These are phyloP conservation scores for Gilbertella persicaria DNA, from an alignment of 371 early-diverging fungal genomes.

Conservation along the genomic window DNA sequence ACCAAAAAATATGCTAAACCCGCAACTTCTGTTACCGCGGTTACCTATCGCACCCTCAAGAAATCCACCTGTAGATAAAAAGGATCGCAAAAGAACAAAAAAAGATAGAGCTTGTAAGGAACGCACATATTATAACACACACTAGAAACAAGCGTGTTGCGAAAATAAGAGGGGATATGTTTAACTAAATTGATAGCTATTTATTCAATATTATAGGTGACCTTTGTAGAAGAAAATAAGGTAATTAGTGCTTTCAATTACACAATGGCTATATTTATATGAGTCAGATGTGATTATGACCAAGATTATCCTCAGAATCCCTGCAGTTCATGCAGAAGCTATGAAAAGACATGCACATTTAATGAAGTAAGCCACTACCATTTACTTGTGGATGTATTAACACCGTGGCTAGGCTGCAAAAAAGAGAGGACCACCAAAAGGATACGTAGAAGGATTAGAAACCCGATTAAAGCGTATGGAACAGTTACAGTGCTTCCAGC, in stretches of 20 bases:
- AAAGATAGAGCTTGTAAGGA: slow-evolving; percentile 25
- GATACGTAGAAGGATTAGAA: slow-evolving; percentile 30
- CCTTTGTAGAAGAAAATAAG: slow-evolving; percentile 31
- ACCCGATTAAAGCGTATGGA: slow-evolving; percentile 30
- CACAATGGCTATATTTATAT: neutral
- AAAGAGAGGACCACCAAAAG: slow-evolving; percentile 31
- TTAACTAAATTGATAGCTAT: neutral
- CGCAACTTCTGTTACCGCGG: no score
- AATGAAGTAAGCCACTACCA: slow-evolving; percentile 15
- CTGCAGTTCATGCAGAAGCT: slow-evolving; percentile 26
- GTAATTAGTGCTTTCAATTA: neutral
- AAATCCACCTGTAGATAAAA: no score
- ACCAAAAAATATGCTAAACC: no score
- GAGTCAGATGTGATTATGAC: slow-evolving; percentile 24
- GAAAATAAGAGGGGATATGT: no score
- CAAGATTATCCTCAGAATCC: slow-evolving; percentile 13
- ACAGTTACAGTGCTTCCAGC: no score
- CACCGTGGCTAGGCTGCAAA: slow-evolving; percentile 17
- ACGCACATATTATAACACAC: no score
- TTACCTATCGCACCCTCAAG: no score
- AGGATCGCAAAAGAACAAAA: slow-evolving; percentile 18
- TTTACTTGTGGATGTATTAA: neutral
- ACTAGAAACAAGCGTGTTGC: no score
- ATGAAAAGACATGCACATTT: slow-evolving; percentile 24
- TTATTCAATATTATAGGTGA: slow-evolving; percentile 16